Evolutionary conservation across 2,329 filamentous ascomycete genomes (phyloP).

Genomic region (Alternaria brassicae): DNA sequence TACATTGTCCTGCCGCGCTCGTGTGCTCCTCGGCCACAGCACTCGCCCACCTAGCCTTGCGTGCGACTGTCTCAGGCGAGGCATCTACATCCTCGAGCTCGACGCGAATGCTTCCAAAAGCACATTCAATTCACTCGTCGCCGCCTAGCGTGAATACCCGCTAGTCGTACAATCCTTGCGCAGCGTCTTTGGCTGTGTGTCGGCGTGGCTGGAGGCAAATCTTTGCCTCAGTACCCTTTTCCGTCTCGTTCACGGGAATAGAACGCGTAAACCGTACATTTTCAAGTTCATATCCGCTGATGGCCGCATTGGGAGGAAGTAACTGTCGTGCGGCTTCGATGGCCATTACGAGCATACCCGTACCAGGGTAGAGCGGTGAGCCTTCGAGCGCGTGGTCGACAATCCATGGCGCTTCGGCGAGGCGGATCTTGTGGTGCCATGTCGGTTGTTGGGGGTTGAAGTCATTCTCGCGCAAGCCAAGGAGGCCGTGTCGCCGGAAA

Average conservation of each 20-base stretch:
- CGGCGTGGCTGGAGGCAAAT: slow-evolving; percentile 13
- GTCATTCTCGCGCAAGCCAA: slow-evolving; percentile 26
- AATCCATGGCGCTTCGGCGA: slow-evolving; percentile 56
- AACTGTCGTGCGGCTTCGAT: slow-evolving; percentile 42
- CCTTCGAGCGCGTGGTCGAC: slow-evolving; percentile 54
- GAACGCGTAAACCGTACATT: slow-evolving; percentile 17
- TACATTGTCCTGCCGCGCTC: slow-evolving; percentile 2
- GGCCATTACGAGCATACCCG: slow-evolving; percentile 44
- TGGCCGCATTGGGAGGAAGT: not conserved
- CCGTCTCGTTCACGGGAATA: slow-evolving; percentile 13
- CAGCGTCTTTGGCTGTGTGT: slow-evolving; percentile 13
- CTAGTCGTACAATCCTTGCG: slow-evolving; percentile 13
- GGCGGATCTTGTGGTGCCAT: slow-evolving; percentile 57
- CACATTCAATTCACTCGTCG: slow-evolving; percentile 14
- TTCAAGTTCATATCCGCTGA: slow-evolving; percentile 16
- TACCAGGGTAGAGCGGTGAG: slow-evolving; percentile 37
- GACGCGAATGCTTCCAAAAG: slow-evolving; percentile 14
- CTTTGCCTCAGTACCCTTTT: slow-evolving; percentile 11
- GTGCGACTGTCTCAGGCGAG: slow-evolving; percentile 4
- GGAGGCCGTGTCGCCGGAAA: slow-evolving; percentile 34
- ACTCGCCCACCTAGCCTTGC: slow-evolving; percentile 5
- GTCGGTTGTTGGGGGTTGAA: slow-evolving; percentile 24
- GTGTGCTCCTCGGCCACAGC: slow-evolving; percentile 9
- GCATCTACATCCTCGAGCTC: slow-evolving; percentile 8
- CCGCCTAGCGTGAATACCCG: slow-evolving; percentile 10